Evolutionary conservation across 2,329 filamentous ascomycete species (phyloP), one percentile per base, ranked within the genome.

Genomic region (Penicillium sp.): DNA sequence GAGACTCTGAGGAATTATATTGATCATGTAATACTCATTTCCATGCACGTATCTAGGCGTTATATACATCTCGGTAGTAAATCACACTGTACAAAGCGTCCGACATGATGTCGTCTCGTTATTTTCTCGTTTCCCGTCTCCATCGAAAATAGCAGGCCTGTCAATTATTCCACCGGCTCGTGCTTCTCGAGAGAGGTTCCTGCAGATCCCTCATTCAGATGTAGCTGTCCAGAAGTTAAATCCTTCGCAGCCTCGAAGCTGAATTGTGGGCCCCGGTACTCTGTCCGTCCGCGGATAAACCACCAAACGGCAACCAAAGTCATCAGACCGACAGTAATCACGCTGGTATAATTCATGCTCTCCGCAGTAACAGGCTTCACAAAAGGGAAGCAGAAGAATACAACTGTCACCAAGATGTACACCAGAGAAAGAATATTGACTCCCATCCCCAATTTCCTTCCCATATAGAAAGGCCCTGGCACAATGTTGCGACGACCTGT

Each of bases 341-440:
- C 68, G 29, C 67, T 71, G 1, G 73, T 72, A 48, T 77, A 85
- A 64, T 85, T 86, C 83, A 85, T 85, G 36, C 71, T 79, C 10
- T 67, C 62, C 0, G 75, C 75, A 1, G 68, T 67, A 0, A 76
- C 77, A 0, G 82, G 82, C 19, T 80, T 52, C 0, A 75, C 64
- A 47, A 76, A 77, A 0, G 83, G 82, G 63, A 84, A 88, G 64
- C 83, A 86, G 66, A 85, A 89, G 33, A 89, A 83, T 8, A 88
- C 80, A 3, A 84, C 79, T 68, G 85, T 88, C 0, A 81, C 79
- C 3, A 81, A 55, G 59, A 88, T 86, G 65, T 88, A 89, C 0
- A 73, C 66, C 59, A 83, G 81, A 1, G 81, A 77, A 0, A 84
- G 61, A 2, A 74, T 71, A 29, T 84, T 84, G 2, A 88, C 71